Evolutionary conservation across 495 filamentous ascomycete species (phyloP).

Genomic region (Tetracladium marchalianum): DNA sequence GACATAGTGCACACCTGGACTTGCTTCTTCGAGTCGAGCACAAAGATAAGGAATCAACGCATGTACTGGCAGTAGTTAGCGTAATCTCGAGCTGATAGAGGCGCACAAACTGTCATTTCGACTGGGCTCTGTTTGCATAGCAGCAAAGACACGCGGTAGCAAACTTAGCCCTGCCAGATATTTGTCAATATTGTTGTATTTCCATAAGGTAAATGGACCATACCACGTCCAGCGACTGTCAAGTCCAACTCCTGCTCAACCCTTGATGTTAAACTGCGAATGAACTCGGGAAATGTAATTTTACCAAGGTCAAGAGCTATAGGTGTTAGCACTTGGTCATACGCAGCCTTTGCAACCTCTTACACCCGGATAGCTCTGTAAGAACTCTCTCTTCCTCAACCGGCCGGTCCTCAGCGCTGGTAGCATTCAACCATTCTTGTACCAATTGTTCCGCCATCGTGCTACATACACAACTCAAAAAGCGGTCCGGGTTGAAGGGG

Average conservation of each 20-base stretch:
- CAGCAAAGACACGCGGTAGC: neutral
- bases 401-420: neutral
- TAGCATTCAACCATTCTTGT: constrained; percentile 11
- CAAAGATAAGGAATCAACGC: constrained; percentile 9
- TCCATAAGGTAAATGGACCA: neutral
- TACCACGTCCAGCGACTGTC: constrained; percentile 2
- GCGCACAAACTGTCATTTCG: constrained; percentile 5
- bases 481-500: neutral
- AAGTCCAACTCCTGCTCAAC: neutral
- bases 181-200: neutral
- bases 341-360: neutral
- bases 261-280: neutral
- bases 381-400: constrained; percentile 1
- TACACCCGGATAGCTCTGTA: constrained; percentile 7
- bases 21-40: constrained; percentile 8
- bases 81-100: neutral
- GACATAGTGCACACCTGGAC: constrained; percentile 1
- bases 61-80: constrained; percentile 8
- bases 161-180: neutral
- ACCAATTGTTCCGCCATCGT: constrained; percentile 3
- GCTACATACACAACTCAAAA: neutral
- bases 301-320: constrained; percentile 6
- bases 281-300: neutral
- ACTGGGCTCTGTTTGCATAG: neutral
- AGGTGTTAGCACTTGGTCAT: neutral